Evolutionary conservation across 2,329 filamentous ascomycete genomes (phyloP), one percentile per base, ranked within the genome.

Genomic region (Immersiporthe knoxdaviesiana): DNA sequence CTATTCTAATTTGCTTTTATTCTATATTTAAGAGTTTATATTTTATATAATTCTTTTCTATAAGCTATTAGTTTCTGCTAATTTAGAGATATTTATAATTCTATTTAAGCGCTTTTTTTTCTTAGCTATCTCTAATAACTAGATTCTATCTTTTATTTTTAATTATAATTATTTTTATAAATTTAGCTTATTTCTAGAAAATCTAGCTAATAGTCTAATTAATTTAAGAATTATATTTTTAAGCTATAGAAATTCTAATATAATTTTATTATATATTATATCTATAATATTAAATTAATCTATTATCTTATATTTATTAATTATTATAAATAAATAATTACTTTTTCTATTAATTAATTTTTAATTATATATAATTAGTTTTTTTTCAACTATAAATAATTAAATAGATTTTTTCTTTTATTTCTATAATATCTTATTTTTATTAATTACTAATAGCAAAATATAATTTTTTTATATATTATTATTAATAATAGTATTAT

Each of bases 371-470:
- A n/a, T 8, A 10, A n/a, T 50, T 24, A 24, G 24, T 50, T n/a
- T 24, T 50, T 8, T 12, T 11, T 50, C 24, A n/a, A 50, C 24
- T n/a, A 24, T 50, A 50, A 8, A 2, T 2, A 24, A 50, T 5
- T n/a, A 4, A 35, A 4, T 4, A 35, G 35, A 50, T 1, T 24
- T n/a, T n/a, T n/a, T n/a, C n/a, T 50, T 24, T 18, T 4, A 35
- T 4, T 50, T 50, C 10, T 50, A 50, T 50, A 50, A 6, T 50
- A 50, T 8, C 10, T 50, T 50, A 50, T n/a, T n/a, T 50, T 11
- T 50, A 32, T 24, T 71, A 35, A 76, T 70, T 68, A 50, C 24
- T 3, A 0, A 1, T n/a, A n/a, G 5, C 24, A 24, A 50, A 11
- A 12, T 8, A 50, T n/a, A n/a, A 6, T n/a, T 47, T 50, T 2